Evolutionary conservation across 2,329 filamentous ascomycete species (phyloP).

Genomic region (Monilinia polystroma): DNA sequence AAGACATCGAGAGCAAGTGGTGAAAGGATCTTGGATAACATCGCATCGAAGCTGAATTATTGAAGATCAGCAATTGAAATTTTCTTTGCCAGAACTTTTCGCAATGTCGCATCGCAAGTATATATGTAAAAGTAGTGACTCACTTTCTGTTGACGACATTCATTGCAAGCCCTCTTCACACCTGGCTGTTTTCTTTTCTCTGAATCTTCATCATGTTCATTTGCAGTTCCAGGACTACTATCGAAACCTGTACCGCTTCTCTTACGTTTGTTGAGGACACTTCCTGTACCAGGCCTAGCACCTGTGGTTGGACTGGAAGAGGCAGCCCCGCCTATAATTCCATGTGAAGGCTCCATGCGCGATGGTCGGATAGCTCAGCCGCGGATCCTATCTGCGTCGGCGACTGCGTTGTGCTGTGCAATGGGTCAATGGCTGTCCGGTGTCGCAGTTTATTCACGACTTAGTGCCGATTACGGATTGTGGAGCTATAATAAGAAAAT

Average conservation of each 20-base stretch:
- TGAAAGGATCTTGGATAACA: constrained; percentile 77
- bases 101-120: constrained; percentile 13
- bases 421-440: constrained; percentile 31
- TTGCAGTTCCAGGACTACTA: constrained; percentile 59
- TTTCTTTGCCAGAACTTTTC: background rate
- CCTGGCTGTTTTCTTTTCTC: constrained; percentile 66
- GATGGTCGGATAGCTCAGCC: constrained; percentile 25
- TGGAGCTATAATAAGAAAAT: constrained; percentile 14
- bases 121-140: constrained; percentile 40
- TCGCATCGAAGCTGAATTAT: constrained; percentile 71
- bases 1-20: constrained; percentile 72
- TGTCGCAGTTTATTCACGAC: constrained; percentile 30
- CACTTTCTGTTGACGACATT: constrained; percentile 84
- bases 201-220: constrained; percentile 53
- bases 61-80: constrained; percentile 20
- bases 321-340: constrained; percentile 30
- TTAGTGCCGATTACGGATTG: constrained; percentile 31
- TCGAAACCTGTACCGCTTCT: constrained; percentile 54
- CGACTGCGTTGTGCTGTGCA: constrained; percentile 29
- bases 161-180: constrained; percentile 79
- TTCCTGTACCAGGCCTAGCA: constrained; percentile 35
- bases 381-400: constrained; percentile 18
- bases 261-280: constrained; percentile 54
- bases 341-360: constrained; percentile 36
- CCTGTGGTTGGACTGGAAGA: constrained; percentile 37